Base-by-base conservation (phyloP, 163 green algal genomes). In the Scenedesmus sp. region DNA sequence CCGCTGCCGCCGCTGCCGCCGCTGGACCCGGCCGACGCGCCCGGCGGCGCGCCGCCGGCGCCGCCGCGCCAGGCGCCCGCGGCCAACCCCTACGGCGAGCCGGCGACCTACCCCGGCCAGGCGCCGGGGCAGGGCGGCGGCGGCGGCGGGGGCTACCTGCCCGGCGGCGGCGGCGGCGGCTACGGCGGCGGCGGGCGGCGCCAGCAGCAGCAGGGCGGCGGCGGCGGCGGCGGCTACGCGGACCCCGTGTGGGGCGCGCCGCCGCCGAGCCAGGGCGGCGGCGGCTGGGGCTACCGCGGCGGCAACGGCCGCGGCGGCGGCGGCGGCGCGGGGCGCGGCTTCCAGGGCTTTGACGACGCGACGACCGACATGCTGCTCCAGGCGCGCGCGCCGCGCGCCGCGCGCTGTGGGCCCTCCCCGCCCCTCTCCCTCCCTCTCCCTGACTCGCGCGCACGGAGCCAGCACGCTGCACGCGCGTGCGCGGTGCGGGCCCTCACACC, bases 321-420 rank as follows among this genome's bases (percentile, higher is more conserved):
- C 22, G 51, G 51, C 22, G 51, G 51, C n/a, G 51, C 11, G 13
- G 56, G 56, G 24, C 11, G 31, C 4, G 67, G 67, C 1, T 76
- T 76, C 47, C 11, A 24, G 14, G 67, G 67, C 31, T 76, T 76
- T 65, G 51, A 65, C 26, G 51, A 64, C n/a, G 13, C 67, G 0
- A 70, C 62, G 33, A 36, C 51, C 20, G n/a, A 54, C 34, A 34
- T 28, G 51, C 51, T 60, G 51, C 51, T 60, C 9, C 47, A 56
- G 47, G 47, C 14, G n/a, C n/a, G n/a, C n/a, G n/a, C n/a, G n/a
- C n/a, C n/a, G n/a, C n/a, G n/a, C n/a, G n/a, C n/a, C n/a, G n/a
- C n/a, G n/a, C n/a, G n/a, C n/a, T n/a, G n/a, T n/a, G n/a, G n/a
- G n/a, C n/a, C n/a, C n/a, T n/a, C n/a, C n/a, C n/a, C n/a, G n/a